phyloP scores from a whole-genome alignment of 148 eudicot genomes.

The Nyssa sinensis region DNA sequence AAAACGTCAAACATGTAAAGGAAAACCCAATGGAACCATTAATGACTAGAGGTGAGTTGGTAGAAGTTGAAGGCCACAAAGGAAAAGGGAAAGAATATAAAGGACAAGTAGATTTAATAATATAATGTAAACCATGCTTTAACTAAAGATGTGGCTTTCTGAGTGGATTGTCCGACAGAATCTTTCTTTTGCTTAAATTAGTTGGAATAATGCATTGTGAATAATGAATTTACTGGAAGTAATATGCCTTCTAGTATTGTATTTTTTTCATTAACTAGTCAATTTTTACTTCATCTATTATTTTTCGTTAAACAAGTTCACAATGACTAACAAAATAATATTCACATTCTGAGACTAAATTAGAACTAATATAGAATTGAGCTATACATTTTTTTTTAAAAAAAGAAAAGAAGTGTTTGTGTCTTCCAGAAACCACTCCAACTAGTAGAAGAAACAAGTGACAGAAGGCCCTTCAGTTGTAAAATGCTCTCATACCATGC shows the following conservation, averaged over 20 bases:
- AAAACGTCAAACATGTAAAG: not conserved
- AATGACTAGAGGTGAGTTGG: not conserved
- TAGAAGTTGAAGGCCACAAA: not conserved
- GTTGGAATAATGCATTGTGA: not conserved
- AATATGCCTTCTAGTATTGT: not conserved
- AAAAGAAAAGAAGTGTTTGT: not conserved
- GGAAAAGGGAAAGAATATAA: not conserved
- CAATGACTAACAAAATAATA: not conserved
- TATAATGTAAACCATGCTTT: not conserved
- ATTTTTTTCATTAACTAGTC: too few species aligned
- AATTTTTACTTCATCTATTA: not conserved
- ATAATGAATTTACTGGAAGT: not conserved
- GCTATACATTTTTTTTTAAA: too few species aligned
- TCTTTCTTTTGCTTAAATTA: not conserved
- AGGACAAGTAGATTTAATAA: not conserved
- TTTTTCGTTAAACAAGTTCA: not conserved
- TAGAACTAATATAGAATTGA: not conserved
- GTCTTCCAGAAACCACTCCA: not conserved
- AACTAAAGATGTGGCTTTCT: too few species aligned
- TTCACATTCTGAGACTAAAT: not conserved
- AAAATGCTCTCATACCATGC: not conserved
- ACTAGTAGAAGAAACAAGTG: not conserved
- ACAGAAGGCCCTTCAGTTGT: not conserved
- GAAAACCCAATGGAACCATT: not conserved
- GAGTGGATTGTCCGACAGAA: not conserved